Conservation (phyloP, 352 stramenopile genomes). For the Phytophthora litchii region DNA sequence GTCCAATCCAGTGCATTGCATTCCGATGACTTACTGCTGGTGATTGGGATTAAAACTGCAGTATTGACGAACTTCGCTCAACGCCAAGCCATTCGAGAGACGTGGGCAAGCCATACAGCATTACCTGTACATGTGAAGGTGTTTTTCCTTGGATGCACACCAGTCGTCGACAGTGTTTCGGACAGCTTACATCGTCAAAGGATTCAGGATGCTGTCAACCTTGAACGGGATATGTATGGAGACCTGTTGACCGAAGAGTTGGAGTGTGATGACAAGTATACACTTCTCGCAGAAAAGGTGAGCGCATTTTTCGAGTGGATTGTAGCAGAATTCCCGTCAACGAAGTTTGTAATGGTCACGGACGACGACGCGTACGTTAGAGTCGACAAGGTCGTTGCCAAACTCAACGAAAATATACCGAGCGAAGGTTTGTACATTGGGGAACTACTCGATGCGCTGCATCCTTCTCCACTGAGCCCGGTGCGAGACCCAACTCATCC, state of each 20-base stretch:
- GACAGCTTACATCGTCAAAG: background rate
- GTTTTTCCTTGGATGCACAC: conserved; percentile 36
- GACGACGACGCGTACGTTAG: conserved; percentile 60
- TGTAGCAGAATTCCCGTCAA: background rate
- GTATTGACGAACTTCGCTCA: conserved; percentile 31
- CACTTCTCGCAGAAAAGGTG: conserved; percentile 51
- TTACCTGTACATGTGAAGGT: conserved; percentile 15
- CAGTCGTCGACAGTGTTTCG: background rate
- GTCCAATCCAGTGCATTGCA: too few relatives aligned
- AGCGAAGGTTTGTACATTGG: conserved; percentile 15
- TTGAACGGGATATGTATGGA: conserved; percentile 34
- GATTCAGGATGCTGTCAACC: conserved; percentile 13
- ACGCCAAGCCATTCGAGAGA: conserved; percentile 45
- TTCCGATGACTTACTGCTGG: conserved; percentile 4
- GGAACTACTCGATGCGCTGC: too few relatives aligned
- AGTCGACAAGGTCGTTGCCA: conserved; percentile 2
- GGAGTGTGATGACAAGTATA: conserved; percentile 48
- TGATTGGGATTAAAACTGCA: conserved; percentile 46
- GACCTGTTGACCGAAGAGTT: conserved; percentile 57
- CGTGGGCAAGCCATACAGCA: conserved; percentile 29
- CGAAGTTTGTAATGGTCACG: conserved; percentile 48
- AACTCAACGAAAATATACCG: background rate
- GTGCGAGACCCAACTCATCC: conserved; percentile 34
- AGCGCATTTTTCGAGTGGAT: conserved; percentile 15
- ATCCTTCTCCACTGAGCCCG: conserved; percentile 2